Percentiles rank a stretch among this genome's conserved stretches.
Conservation (phyloP, 1,284 basidiomycete species). For the Ganoderma boninense region DNA sequence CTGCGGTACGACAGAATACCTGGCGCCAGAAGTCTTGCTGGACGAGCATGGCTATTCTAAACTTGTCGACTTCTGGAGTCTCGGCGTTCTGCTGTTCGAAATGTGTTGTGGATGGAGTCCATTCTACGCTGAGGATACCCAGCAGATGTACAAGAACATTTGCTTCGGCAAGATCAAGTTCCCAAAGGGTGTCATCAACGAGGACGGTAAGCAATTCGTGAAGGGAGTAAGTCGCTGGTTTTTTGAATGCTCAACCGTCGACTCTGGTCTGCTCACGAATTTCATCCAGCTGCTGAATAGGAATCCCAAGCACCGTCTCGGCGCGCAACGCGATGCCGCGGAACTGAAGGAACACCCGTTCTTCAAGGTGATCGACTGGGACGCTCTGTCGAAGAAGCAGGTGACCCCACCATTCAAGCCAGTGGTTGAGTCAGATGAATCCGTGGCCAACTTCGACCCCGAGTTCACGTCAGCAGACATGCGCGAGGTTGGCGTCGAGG, state of each 20-base stretch:
- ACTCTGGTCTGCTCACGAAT: slow-evolving; percentile 23
- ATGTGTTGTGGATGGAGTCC: slow-evolving; percentile 99
- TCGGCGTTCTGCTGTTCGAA: slow-evolving; percentile 92
- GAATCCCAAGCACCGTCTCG: slow-evolving; percentile 96
- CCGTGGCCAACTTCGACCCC: slow-evolving; percentile 96
- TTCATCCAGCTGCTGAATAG: slow-evolving; percentile 87
- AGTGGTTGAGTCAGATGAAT: slow-evolving; percentile 97
- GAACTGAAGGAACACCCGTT: slow-evolving; percentile 98
- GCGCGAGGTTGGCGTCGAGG: slow-evolving; percentile 67
- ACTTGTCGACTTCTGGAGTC: slow-evolving; percentile 98
- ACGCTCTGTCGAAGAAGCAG: slow-evolving; percentile 86
- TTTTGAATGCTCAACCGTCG: slow-evolving; percentile 11
- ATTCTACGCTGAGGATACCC: slow-evolving; percentile 99
- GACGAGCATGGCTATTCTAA: slow-evolving; percentile 99
- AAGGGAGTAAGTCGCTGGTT: slow-evolving; percentile 82
- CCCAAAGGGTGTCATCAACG: slow-evolving; percentile 95
- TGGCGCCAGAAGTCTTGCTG: slow-evolving; percentile 98
- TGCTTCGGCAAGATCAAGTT: slow-evolving; percentile 99
- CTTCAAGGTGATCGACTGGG: slow-evolving; percentile 94
- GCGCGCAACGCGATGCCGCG: slow-evolving; percentile 89
- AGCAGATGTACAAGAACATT: slow-evolving; percentile 99
- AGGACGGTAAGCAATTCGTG: slow-evolving; percentile 99
- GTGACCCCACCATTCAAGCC: slow-evolving; percentile 99
- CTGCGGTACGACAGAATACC: slow-evolving; percentile 97
- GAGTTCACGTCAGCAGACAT: slow-evolving; percentile 95